These are phyloP conservation scores for Usnea hakonensis DNA, from an alignment of 495 filamentous ascomycete genomes.

Conservation along the genomic window DNA sequence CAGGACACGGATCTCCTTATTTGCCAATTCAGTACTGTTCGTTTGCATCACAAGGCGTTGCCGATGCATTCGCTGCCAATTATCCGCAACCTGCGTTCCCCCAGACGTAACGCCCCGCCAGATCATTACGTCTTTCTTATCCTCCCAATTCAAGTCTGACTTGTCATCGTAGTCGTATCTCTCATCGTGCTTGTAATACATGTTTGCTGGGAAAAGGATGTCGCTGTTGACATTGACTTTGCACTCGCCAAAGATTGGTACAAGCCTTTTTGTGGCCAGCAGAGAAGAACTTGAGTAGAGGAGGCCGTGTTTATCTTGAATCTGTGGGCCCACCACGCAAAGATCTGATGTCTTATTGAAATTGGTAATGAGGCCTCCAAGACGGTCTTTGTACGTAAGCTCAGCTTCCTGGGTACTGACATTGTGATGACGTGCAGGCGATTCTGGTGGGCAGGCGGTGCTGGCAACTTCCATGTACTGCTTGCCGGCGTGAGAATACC, in stretches of 20 bases:
- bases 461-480: slow-evolving; percentile 58
- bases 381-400: slow-evolving; percentile 28
- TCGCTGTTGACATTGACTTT: slow-evolving; percentile 76
- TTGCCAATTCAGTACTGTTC: slow-evolving; percentile 52
- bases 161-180: slow-evolving; percentile 55
- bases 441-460: slow-evolving; percentile 53
- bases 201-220: slow-evolving; percentile 66
- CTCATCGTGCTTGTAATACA: slow-evolving; percentile 64
- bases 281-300: slow-evolving; percentile 59
- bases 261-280: slow-evolving; percentile 46
- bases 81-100: slow-evolving; percentile 52
- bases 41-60: slow-evolving; percentile 65
- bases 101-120: slow-evolving; percentile 69
- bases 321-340: slow-evolving; percentile 51
- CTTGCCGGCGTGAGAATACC: slow-evolving; percentile 27
- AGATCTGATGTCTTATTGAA: slow-evolving; percentile 58
- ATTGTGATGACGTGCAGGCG: slow-evolving; percentile 43
- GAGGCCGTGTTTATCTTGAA: slow-evolving; percentile 56
- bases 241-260: slow-evolving; percentile 68
- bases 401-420: slow-evolving; percentile 32
- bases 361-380: slow-evolving; percentile 56
- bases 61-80: slow-evolving; percentile 64
- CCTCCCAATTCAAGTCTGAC: slow-evolving; percentile 41
- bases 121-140: slow-evolving; percentile 48
- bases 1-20: slow-evolving; percentile 25